Base-by-base conservation (phyloP, 148 eudicot species). In the Selenicereus undatus region DNA sequence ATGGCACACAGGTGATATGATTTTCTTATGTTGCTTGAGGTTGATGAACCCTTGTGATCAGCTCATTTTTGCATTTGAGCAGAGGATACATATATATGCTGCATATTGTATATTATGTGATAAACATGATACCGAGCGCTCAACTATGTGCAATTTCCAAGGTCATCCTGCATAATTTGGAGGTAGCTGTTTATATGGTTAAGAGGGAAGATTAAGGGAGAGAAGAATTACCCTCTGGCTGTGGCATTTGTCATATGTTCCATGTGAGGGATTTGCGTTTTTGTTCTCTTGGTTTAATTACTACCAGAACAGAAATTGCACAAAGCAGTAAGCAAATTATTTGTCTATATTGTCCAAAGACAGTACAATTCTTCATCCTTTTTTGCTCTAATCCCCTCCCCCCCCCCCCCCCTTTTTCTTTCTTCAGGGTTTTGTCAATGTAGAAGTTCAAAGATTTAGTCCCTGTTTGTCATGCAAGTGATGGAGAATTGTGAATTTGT, bases 131-230 rank as follows among this genome's bases (percentile, higher is more conserved):
- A 26, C 36, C 11, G 27, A 39, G 12, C 43, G 54, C 56, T 2
- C 35, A 21, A 60, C 42, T 82, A 26, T 20, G n/a, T 17, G 62
- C 26, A 21, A 22, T 65, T 71, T 14, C 43, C 43, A 22, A 68
- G 60, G 64, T 1, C 75, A 79, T 51, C 27, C 76, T 29, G 51
- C 83, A 50, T 8, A 24, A 60, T 74, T 35, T 54, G 26, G 62
- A 26, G 29, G 51, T 58, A 64, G 11, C 54, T 36, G 74, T 13
- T 35, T 56, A 48, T 76, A 76, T 64, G 4, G 64, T 22, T 27
- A 32, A 81, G 51, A 65, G 56, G 58, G 36, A 81, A 81, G 79
- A 50, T 27, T 14, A 45, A 75, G 35, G 16, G 77, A 48, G 75
- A 65, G 79, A 52, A 76, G 66, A 64, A 11, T 24, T 51, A 51